Percentiles rank a stretch among this genome's conserved stretches.
Conservation (phyloP, 2,329 filamentous ascomycete genomes). For the Colletotrichum lini region DNA sequence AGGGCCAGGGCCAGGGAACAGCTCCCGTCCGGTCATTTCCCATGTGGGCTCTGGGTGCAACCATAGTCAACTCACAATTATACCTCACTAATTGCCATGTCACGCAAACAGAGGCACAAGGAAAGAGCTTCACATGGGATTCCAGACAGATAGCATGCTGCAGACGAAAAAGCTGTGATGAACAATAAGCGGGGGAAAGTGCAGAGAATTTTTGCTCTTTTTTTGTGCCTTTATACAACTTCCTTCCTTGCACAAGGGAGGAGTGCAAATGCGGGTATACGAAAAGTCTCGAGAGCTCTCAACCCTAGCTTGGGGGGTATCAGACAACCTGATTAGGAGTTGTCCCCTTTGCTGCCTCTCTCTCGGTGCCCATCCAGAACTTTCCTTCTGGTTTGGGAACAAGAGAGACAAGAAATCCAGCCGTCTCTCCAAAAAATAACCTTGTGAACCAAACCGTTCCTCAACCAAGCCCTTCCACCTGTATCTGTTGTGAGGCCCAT, state of each 20-base stretch:
- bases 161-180: too few species aligned
- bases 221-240: slow-evolving; percentile 57
- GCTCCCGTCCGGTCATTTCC: not conserved
- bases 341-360: slow-evolving; percentile 20
- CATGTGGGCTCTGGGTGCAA: slow-evolving; percentile 5
- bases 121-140: not conserved
- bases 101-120: not conserved
- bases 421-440: slow-evolving; percentile 41
- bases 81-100: not conserved
- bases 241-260: slow-evolving; percentile 52
- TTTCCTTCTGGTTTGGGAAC: slow-evolving; percentile 24
- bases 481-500: slow-evolving; percentile 29
- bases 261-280: slow-evolving; percentile 32
- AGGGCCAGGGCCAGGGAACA: not conserved
- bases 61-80: not conserved
- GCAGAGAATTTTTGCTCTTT: slow-evolving; percentile 53
- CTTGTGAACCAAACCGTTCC: slow-evolving; percentile 16
- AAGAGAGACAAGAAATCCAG: slow-evolving; percentile 21
- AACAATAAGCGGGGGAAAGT: not conserved
- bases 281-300: slow-evolving; percentile 27
- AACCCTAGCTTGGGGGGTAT: slow-evolving; percentile 39
- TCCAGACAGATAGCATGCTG: too few species aligned
- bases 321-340: slow-evolving; percentile 14
- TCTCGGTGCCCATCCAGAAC: slow-evolving; percentile 18
- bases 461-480: not conserved